A percentile compares a stretch with the other conserved stretches of the same genome.
These are phyloP conservation scores for Fusarium sp. DNA, from an alignment of 2,329 filamentous ascomycete species.

Conservation along the genomic window DNA sequence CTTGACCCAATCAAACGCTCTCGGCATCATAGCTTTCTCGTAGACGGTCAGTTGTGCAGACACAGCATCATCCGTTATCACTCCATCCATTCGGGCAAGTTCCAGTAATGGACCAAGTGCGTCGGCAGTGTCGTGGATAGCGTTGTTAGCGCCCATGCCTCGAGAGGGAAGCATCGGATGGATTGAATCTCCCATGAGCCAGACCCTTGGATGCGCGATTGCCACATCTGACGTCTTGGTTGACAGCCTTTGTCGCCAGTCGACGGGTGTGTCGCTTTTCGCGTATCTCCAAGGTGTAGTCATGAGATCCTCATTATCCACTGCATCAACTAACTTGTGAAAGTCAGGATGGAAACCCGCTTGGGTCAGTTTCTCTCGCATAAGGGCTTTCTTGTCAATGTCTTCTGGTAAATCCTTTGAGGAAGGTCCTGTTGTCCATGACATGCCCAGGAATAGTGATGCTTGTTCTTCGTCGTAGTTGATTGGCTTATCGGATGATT, in stretches of 20 bases:
- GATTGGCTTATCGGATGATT: neutral
- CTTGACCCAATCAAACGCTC: neutral
- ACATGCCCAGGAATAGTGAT: neutral
- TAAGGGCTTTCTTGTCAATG: neutral
- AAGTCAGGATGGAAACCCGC: neutral
- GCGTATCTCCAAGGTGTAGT: neutral
- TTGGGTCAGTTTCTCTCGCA: neutral
- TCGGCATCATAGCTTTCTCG: neutral
- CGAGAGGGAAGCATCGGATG: neutral
- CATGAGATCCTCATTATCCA: neutral
- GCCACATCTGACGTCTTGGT: rapidly evolving
- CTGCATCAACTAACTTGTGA: neutral
- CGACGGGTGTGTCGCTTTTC: neutral
- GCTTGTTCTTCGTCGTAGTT: neutral
- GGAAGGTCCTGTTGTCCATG: neutral
- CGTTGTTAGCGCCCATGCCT: constrained; percentile 1
- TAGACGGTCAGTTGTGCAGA: no score
- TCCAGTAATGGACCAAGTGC: neutral
- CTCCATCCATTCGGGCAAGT: rapidly evolving
- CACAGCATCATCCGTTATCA: no score
- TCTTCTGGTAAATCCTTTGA: neutral
- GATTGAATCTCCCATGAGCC: neutral
- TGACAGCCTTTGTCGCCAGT: neutral
- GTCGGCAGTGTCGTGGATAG: neutral
- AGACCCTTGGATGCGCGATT: neutral